A percentile compares a stretch with the other conserved stretches of the same genome.
Evolutionary conservation across 2,329 filamentous ascomycete genomes (phyloP).

Genomic region (Aspergillus sp.): DNA sequence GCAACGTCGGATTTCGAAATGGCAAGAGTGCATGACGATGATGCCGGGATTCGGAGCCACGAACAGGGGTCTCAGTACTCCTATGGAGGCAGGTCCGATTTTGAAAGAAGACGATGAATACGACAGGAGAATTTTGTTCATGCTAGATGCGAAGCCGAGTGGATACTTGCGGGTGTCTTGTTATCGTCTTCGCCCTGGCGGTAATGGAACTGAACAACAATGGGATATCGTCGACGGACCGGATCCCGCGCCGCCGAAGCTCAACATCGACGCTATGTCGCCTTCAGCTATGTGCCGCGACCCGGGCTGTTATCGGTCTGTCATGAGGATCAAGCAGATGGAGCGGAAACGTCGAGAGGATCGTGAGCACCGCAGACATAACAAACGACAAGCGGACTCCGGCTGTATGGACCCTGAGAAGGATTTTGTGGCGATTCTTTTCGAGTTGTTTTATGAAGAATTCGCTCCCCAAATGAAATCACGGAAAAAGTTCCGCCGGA

Average conservation of each 20-base stretch:
- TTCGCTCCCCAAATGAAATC: not conserved
- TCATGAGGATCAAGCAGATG: not conserved
- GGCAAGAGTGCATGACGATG: conserved; percentile 4
- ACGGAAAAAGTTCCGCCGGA: not conserved
- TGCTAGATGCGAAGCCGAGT: conserved; percentile 9
- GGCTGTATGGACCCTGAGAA: conserved; percentile 12
- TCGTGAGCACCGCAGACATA: not conserved
- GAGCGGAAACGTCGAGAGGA: not conserved
- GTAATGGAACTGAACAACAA: not conserved
- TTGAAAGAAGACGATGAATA: not conserved
- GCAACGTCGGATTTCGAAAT: conserved; percentile 8
- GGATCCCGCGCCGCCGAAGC: not conserved
- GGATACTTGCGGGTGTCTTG: conserved; percentile 15
- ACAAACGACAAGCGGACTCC: not conserved
- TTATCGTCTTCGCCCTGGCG: conserved; percentile 3
- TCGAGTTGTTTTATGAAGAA: not conserved
- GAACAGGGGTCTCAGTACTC: conserved; percentile 10
- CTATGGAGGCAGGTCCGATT: conserved; percentile 1
- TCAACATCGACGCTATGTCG: not conserved
- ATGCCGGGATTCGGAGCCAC: conserved; percentile 18
- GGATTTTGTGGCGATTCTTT: conserved; percentile 9
- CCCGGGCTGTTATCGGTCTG: not conserved
- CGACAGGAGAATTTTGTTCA: conserved; percentile 18
- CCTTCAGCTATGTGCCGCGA: not conserved
- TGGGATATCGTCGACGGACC: not conserved